Evolutionary conservation across 176 grass and related monocot genomes (phyloP).

Genomic region (Avena atlantica): DNA sequence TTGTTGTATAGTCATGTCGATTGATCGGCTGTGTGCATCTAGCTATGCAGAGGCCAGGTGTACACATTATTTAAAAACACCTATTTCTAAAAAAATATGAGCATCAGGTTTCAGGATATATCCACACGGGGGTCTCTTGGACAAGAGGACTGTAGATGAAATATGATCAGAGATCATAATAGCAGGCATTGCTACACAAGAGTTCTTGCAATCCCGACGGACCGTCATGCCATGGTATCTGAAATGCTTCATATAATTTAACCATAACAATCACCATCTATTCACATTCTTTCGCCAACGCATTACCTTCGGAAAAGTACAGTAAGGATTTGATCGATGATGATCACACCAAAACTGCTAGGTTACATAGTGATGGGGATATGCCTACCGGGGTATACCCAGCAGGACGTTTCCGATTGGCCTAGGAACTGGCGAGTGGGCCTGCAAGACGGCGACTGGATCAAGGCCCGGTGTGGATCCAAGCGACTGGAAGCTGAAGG

Average conservation of each 20-base stretch:
- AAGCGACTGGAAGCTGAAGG: too few species aligned
- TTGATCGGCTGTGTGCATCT: too few species aligned
- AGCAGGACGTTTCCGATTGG: too few species aligned
- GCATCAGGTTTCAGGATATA: background rate
- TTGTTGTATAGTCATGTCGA: background rate
- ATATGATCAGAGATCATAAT: conserved; percentile 18
- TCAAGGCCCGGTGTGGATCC: too few species aligned
- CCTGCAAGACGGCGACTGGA: too few species aligned
- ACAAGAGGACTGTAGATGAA: background rate
- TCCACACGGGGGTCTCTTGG: background rate
- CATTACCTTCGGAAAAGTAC: background rate
- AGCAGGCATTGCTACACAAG: background rate
- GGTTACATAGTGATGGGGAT: background rate
- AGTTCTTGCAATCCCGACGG: background rate
- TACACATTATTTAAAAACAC: too few species aligned
- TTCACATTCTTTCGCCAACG: background rate
- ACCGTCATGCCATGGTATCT: background rate
- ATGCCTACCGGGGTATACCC: too few species aligned
- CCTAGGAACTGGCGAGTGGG: too few species aligned
- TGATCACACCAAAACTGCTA: conserved; percentile 1
- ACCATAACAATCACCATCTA: background rate
- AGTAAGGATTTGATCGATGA: background rate
- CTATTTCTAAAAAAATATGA: too few species aligned
- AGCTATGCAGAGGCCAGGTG: too few species aligned
- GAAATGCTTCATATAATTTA: background rate